Percentiles rank a stretch among this genome's conserved stretches.
Conservation (phyloP, 2,329 filamentous ascomycete genomes). For the Calycina herbarum region DNA sequence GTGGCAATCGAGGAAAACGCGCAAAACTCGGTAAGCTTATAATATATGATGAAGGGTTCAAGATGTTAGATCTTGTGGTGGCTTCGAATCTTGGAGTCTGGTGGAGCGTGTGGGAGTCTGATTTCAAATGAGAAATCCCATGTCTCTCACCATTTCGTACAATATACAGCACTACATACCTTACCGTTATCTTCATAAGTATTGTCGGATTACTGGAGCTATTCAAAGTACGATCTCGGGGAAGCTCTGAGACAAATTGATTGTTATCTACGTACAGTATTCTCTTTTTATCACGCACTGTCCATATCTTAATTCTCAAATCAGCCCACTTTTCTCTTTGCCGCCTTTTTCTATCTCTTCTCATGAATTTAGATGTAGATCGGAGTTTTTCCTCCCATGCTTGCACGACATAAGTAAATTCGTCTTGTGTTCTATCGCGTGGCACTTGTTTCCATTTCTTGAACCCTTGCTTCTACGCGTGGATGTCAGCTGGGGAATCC, state of each 20-base stretch:
- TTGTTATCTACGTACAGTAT: background rate
- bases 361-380: background rate
- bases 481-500: background rate
- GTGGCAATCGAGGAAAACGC: conserved; percentile 79
- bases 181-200: background rate
- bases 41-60: conserved; percentile 82
- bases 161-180: background rate
- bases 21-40: conserved; percentile 95
- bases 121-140: conserved; percentile 11
- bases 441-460: background rate
- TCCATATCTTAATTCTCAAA: too few relatives aligned
- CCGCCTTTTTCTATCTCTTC: background rate
- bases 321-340: too few relatives aligned
- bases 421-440: background rate
- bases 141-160: background rate
- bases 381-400: background rate
- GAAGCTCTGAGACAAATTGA: background rate
- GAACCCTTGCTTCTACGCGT: background rate
- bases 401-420: background rate
- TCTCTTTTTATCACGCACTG: background rate
- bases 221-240: background rate
- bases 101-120: conserved; percentile 80
- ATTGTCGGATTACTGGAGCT: background rate
- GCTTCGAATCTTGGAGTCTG: conserved; percentile 90
- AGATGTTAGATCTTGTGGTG: conserved; percentile 93